Percentiles rank a stretch among this genome's conserved stretches.
Evolutionary conservation across 352 stramenopile species (phyloP).

Genomic region (Pythium dissotocum): DNA sequence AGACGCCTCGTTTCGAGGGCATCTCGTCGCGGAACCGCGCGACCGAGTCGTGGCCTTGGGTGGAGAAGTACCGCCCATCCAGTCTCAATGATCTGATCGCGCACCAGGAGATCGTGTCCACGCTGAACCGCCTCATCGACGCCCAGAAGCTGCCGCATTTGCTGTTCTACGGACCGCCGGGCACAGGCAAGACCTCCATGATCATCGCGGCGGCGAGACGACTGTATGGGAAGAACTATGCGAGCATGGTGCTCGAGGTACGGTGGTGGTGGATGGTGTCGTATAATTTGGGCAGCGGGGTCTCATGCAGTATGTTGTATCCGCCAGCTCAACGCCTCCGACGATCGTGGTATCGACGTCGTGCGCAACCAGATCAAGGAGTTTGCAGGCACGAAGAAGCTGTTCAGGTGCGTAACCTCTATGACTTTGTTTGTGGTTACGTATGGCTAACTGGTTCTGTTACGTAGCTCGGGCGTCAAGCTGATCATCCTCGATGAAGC

Average conservation of each 20-base stretch:
- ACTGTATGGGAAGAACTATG: constrained; percentile 95
- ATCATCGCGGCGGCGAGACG: constrained; percentile 95
- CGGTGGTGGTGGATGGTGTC: neutral
- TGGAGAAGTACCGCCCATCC: constrained; percentile 98
- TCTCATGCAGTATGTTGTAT: neutral
- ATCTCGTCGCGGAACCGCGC: constrained; percentile 81
- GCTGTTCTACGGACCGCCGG: constrained; percentile 96
- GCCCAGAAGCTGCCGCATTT: constrained; percentile 96
- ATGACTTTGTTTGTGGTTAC: neutral
- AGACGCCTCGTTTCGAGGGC: constrained; percentile 68
- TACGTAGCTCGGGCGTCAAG: constrained; percentile 88
- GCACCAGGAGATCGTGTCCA: constrained; percentile 96
- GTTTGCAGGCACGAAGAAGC: constrained; percentile 96
- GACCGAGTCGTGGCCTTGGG: constrained; percentile 93
- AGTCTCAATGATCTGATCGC: constrained; percentile 95
- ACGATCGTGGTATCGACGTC: constrained; percentile 96
- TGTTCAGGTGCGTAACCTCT: constrained; percentile 75
- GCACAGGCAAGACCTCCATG: constrained; percentile 97
- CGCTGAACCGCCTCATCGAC: constrained; percentile 95
- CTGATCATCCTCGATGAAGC: constrained; percentile 98
- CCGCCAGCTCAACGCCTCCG: constrained; percentile 95
- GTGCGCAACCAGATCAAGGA: constrained; percentile 98
- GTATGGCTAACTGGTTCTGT: neutral
- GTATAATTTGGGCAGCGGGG: no score
- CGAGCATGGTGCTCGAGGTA: constrained; percentile 93